Conservation (phyloP, 352 stramenopile species). For the Stramenopiles sp. region DNA sequence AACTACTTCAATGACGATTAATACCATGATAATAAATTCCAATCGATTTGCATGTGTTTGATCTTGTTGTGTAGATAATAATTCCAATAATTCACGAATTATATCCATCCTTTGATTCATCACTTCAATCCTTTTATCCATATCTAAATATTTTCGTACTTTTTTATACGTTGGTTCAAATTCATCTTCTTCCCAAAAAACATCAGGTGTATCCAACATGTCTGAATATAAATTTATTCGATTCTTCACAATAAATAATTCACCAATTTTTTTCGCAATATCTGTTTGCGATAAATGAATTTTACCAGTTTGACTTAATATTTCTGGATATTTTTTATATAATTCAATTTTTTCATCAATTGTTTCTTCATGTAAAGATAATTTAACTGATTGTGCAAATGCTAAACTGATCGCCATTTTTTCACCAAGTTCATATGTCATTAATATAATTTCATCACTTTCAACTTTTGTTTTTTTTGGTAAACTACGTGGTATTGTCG, state of each 20-base stretch:
- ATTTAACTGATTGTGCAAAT: slow-evolving; percentile 69
- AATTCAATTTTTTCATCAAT: slow-evolving; percentile 60
- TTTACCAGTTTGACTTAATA: slow-evolving; percentile 53
- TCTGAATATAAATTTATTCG: slow-evolving; percentile 79
- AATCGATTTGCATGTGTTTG: slow-evolving; percentile 62
- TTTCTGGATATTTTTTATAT: slow-evolving; percentile 51
- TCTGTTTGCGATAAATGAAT: slow-evolving; percentile 66
- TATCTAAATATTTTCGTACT: slow-evolving; percentile 70
- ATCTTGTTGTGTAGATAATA: slow-evolving; percentile 67
- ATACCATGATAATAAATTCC: slow-evolving; percentile 79
- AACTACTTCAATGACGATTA: slow-evolving; percentile 67
- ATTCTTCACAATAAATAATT: slow-evolving; percentile 60
- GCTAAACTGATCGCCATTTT: slow-evolving; percentile 72
- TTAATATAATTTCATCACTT: slow-evolving; percentile 60
- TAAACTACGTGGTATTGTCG: slow-evolving; percentile 4
- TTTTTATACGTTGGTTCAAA: slow-evolving; percentile 72
- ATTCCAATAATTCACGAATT: slow-evolving; percentile 67
- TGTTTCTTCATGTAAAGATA: slow-evolving; percentile 72
- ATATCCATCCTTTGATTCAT: slow-evolving; percentile 79
- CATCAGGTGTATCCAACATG: slow-evolving; percentile 76
- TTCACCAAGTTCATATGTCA: slow-evolving; percentile 48
- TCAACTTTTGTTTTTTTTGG: slow-evolving; percentile 9
- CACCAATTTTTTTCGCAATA: slow-evolving; percentile 68
- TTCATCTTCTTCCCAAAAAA: slow-evolving; percentile 77
- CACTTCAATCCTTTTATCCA: slow-evolving; percentile 67